Evolutionary conservation across 164 flowering plant genomes (phyloP).

Genomic region (Magnolia officinalis): DNA sequence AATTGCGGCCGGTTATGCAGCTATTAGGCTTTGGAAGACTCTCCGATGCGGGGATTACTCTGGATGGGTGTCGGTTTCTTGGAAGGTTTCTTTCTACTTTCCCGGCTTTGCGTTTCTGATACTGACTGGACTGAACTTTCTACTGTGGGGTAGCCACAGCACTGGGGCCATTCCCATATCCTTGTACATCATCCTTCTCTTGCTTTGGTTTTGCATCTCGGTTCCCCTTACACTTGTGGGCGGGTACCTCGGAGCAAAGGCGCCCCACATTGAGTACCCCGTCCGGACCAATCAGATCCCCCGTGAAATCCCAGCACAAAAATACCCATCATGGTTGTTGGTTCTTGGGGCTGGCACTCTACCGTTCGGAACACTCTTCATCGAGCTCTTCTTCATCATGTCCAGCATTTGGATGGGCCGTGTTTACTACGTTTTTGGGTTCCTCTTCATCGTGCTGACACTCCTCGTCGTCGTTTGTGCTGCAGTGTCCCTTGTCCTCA

Average conservation of each 20-base stretch:
- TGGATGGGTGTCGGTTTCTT: slow-evolving; percentile 74
- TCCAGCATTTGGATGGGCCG: slow-evolving; percentile 92
- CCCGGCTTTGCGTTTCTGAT: slow-evolving; percentile 74
- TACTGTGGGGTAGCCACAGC: slow-evolving; percentile 79
- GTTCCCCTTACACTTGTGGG: slow-evolving; percentile 78
- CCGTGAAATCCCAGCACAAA: slow-evolving; percentile 76
- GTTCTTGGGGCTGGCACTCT: slow-evolving; percentile 95
- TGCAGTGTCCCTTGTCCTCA: slow-evolving; percentile 76
- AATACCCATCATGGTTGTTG: slow-evolving; percentile 80
- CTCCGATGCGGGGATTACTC: slow-evolving; percentile 48
- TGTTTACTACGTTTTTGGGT: slow-evolving; percentile 83
- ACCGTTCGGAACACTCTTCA: slow-evolving; percentile 85
- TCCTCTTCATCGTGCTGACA: slow-evolving; percentile 61
- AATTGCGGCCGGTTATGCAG: slow-evolving; percentile 74
- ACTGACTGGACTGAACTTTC: slow-evolving; percentile 60
- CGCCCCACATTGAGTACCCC: slow-evolving; percentile 79
- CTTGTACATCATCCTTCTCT: slow-evolving; percentile 50
- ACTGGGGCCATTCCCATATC: slow-evolving; percentile 87
- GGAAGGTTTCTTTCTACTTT: slow-evolving; percentile 75
- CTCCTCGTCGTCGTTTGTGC: slow-evolving; percentile 89
- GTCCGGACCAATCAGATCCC: slow-evolving; percentile 87
- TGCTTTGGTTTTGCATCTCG: slow-evolving; percentile 86
- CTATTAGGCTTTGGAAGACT: slow-evolving; percentile 79
- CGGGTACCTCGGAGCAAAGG: slow-evolving; percentile 70
- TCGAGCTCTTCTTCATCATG: slow-evolving; percentile 90